Conservation (phyloP, 2,329 filamentous ascomycete species). For the Epichloe elymi region DNA sequence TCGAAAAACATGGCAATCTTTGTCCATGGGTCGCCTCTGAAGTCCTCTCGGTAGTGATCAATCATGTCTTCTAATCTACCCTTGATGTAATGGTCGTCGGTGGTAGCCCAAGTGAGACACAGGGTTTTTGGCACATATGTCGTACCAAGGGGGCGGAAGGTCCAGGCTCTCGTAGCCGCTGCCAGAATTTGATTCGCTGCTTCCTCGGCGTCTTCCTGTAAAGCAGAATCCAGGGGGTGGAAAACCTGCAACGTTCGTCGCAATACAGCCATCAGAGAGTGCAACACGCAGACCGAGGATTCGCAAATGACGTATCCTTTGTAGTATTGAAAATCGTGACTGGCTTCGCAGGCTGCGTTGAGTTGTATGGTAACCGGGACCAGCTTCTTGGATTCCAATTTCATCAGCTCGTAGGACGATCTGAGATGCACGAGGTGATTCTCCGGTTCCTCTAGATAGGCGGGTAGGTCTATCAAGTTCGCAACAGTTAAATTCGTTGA, state of each 20-base stretch:
- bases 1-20: conserved; percentile 1
- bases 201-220: background rate
- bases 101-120: conserved; percentile 4
- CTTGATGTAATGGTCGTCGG: background rate
- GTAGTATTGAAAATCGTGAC: conserved; percentile 2
- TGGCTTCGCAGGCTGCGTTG: conserved; percentile 1
- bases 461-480: conserved; percentile 3
- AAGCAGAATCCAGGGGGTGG: background rate
- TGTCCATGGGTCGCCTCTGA: conserved; percentile 4
- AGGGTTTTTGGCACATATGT: conserved; percentile 5
- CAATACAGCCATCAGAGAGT: conserved; percentile 4
- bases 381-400: conserved; percentile 1
- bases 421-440: conserved; percentile 2
- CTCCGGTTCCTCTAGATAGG: conserved; percentile 3
- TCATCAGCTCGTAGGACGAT: conserved; percentile 4
- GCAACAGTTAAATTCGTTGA: conserved; percentile 5
- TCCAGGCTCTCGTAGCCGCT: conserved; percentile 4
- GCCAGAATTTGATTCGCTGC: background rate
- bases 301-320: conserved; percentile 6
- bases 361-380: background rate
- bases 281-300: conserved; percentile 3
- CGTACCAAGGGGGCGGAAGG: conserved; percentile 4
- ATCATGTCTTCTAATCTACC: conserved; percentile 4
- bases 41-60: conserved; percentile 2
- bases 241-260: conserved; percentile 4